phyloP scores from a whole-genome alignment of 176 grass and related monocot species.

The Eragrostis curvula region DNA sequence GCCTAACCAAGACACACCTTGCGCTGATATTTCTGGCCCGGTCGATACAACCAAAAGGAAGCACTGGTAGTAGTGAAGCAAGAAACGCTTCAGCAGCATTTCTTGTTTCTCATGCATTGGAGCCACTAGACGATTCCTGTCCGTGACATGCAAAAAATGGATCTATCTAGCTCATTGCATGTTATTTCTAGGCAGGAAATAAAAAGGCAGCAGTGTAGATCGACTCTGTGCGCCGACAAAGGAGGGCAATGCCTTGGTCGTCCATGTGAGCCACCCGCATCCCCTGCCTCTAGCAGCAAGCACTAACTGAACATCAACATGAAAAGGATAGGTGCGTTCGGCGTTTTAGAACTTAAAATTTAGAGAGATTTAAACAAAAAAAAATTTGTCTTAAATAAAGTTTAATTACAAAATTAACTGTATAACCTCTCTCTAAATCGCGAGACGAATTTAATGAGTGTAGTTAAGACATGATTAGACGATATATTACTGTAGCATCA shows the following conservation, averaged over 20 bases:
- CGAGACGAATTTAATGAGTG: too few relatives aligned
- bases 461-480: too few relatives aligned
- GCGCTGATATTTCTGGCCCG: conserved; percentile 26
- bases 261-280: conserved; percentile 1
- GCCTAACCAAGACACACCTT: neutral
- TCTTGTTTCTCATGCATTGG: neutral
- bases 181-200: neutral
- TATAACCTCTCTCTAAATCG: too few relatives aligned
- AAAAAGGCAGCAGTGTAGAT: neutral
- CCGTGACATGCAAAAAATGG: neutral
- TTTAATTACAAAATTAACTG: too few relatives aligned
- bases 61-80: neutral
- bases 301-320: conserved; percentile 7
- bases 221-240: conserved; percentile 9
- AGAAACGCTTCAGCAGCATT: conserved; percentile 2
- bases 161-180: neutral
- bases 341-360: too few relatives aligned
- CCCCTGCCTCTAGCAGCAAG: conserved; percentile 9
- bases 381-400: too few relatives aligned
- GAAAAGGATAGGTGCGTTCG: too few relatives aligned
- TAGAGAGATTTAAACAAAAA: too few relatives aligned
- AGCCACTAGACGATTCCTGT: conserved; percentile 18
- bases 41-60: conserved; percentile 41
- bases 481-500: too few relatives aligned
- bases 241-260: neutral